These are phyloP conservation scores for Phytophthora gonapodyides DNA, from an alignment of 352 stramenopile genomes.

Conservation along the genomic window DNA sequence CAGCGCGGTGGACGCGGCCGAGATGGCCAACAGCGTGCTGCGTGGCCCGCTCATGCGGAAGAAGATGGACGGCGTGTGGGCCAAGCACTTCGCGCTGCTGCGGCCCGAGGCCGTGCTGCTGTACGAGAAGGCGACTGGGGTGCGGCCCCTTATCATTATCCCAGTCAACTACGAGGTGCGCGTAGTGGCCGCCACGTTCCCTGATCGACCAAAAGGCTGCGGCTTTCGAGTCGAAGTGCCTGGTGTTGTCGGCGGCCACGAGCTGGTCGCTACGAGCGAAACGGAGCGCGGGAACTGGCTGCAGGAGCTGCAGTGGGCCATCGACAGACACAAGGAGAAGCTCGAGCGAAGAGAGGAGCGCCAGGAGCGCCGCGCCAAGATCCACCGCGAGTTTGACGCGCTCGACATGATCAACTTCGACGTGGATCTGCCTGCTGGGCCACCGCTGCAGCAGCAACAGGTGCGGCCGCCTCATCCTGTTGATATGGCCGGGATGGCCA, in stretches of 20 bases:
- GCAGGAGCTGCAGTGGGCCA: conserved; percentile 75
- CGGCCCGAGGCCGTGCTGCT: conserved; percentile 72
- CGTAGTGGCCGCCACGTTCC: conserved; percentile 51
- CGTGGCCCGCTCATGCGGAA: conserved; percentile 69
- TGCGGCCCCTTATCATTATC: conserved; percentile 76
- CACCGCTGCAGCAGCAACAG: conserved; percentile 30
- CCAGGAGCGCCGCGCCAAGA: conserved; percentile 54
- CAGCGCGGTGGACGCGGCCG: conserved; percentile 58
- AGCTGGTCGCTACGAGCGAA: conserved; percentile 61
- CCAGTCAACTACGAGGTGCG: conserved; percentile 67
- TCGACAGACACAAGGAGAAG: conserved; percentile 51
- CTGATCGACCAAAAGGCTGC: conserved; percentile 51
- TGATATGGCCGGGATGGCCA: conserved; percentile 25
- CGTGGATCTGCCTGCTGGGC: conserved; percentile 27
- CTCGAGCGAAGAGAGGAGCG: conserved; percentile 40
- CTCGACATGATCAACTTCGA: conserved; percentile 87
- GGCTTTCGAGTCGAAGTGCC: conserved; percentile 71
- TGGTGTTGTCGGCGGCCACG: conserved; percentile 60
- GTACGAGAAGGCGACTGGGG: conserved; percentile 61
- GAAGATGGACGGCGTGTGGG: conserved; percentile 72
- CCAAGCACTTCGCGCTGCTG: conserved; percentile 71
- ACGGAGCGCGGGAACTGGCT: conserved; percentile 81
- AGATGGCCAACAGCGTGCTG: conserved; percentile 75
- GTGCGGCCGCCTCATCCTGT: conserved; percentile 46
- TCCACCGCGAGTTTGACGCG: conserved; percentile 66